phyloP scores from a whole-genome alignment of 768 basidiomycete species.

The Nidula microcarpa region DNA sequence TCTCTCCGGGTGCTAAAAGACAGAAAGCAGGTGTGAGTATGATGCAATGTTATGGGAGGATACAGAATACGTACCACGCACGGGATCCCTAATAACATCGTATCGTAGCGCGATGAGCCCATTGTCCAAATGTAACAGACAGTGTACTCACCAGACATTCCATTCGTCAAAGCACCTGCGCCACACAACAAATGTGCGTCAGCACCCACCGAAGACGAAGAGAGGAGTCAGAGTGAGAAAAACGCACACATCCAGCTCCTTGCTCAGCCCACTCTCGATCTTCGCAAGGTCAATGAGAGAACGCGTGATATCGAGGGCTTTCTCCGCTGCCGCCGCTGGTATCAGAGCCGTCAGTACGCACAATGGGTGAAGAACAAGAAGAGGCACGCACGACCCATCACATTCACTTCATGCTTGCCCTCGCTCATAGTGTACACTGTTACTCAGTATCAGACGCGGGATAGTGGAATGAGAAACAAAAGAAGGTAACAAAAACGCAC shows the following conservation, averaged over 20 bases:
- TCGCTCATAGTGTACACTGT: conserved; percentile 38
- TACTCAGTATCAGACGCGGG: background rate
- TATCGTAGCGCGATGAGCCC: background rate
- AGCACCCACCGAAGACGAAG: background rate
- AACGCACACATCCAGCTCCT: conserved; percentile 33
- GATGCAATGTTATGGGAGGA: background rate
- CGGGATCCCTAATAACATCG: conserved; percentile 29
- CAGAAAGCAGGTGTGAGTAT: background rate
- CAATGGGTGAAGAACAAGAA: background rate
- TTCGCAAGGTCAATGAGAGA: conserved; percentile 50
- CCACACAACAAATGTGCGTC: background rate
- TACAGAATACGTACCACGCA: conserved; percentile 24
- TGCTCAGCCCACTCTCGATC: conserved; percentile 31
- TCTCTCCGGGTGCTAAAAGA: conserved; percentile 36
- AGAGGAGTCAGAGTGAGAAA: background rate
- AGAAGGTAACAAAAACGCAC: conserved; percentile 14
- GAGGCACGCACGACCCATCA: conserved; percentile 40
- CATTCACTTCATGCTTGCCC: conserved; percentile 47
- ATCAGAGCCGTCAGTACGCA: background rate
- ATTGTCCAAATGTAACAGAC: background rate
- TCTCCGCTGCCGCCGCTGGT: conserved; percentile 48
- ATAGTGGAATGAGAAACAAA: background rate
- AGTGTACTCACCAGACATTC: conserved; percentile 42
- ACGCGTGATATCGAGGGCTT: conserved; percentile 47
- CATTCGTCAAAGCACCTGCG: conserved; percentile 50